These are phyloP conservation scores for Neoboletus brunneissimus DNA, from an alignment of 768 basidiomycete genomes.

Conservation along the genomic window DNA sequence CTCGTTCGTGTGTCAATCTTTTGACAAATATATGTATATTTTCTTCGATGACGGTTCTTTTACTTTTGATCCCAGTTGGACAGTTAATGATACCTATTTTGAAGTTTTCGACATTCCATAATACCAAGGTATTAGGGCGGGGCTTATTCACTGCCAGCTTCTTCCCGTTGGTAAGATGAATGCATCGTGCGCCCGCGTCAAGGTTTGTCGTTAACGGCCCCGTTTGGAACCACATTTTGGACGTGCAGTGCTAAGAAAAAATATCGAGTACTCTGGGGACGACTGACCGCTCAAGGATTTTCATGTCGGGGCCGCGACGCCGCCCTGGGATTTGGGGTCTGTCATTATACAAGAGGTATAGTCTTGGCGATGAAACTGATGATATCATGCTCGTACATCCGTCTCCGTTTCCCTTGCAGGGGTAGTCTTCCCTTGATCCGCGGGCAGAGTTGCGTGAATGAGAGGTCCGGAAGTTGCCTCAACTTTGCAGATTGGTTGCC, in stretches of 20 bases:
- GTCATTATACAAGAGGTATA: background rate
- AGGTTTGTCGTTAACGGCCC: background rate
- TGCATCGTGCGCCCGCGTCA: background rate
- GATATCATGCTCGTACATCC: background rate
- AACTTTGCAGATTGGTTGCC: background rate
- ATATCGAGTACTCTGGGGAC: background rate
- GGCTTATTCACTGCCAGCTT: background rate
- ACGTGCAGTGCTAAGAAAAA: background rate
- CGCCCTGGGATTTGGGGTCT: background rate
- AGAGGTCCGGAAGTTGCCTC: background rate
- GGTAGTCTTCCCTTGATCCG: conserved; percentile 5
- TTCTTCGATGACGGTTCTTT: conserved; percentile 6
- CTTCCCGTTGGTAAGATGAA: background rate
- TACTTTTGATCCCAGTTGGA: background rate
- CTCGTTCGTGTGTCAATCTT: conserved; percentile 27
- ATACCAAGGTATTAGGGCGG: background rate
- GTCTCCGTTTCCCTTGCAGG: background rate
- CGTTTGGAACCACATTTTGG: background rate
- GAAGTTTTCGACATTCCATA: background rate
- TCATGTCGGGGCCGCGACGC: background rate
- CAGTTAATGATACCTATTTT: background rate
- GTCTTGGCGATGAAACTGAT: background rate
- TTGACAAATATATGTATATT: conserved; percentile 12
- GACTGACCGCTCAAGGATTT: background rate
- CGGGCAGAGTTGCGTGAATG: background rate